Evolutionary conservation across 2,329 filamentous ascomycete species (phyloP).

Genomic region (Pestalotiopsis sp.): DNA sequence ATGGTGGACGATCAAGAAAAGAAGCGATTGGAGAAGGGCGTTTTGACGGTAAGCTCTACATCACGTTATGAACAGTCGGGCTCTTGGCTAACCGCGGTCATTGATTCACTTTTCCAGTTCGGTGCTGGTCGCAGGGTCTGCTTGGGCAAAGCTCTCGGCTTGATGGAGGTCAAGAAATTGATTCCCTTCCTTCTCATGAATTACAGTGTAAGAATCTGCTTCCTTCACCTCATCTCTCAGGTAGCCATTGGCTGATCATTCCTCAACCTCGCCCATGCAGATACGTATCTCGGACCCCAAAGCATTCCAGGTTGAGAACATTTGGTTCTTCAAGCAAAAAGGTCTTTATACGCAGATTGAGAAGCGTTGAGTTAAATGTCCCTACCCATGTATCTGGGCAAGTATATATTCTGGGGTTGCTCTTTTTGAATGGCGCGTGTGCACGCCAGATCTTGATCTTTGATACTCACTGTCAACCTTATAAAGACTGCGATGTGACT

Average conservation of each 20-base stretch:
- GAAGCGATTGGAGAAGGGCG: constrained; percentile 17
- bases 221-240: neutral
- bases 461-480: neutral
- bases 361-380: neutral
- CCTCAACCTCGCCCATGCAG: neutral
- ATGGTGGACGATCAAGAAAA: constrained; percentile 18
- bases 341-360: neutral
- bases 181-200: constrained; percentile 26
- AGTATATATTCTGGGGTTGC: neutral
- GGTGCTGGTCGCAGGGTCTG: constrained; percentile 28
- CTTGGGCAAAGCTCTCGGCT: constrained; percentile 26
- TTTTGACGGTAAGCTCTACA: constrained; percentile 22
- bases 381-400: neutral
- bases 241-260: neutral
- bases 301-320: constrained; percentile 1
- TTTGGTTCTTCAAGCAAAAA: constrained; percentile 1
- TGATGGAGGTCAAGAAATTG: constrained; percentile 32
- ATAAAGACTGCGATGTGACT: neutral
- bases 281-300: neutral
- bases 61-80: neutral
- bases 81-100: neutral
- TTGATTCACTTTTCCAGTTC: constrained; percentile 18
- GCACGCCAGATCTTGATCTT: neutral
- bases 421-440: neutral
- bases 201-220: constrained; percentile 25